Evolutionary conservation across 176 grass and related monocot species (phyloP).

Genomic region (Musa itinerans): DNA sequence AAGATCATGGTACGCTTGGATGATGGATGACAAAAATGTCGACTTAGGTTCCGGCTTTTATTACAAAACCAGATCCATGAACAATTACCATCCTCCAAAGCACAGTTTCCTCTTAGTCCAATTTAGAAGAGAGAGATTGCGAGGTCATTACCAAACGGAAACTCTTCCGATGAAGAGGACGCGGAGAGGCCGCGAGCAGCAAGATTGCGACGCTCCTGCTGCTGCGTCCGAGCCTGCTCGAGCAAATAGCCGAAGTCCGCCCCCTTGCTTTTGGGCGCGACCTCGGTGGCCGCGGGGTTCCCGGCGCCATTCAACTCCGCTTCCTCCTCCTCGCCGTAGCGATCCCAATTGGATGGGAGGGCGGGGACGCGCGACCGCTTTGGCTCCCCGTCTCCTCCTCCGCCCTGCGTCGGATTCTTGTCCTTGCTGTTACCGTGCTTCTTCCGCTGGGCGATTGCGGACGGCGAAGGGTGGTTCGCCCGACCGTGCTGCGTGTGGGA

Average conservation of each 20-base stretch:
- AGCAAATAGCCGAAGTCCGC: slow-evolving; percentile 65
- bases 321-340: slow-evolving; percentile 43
- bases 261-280: slow-evolving; percentile 64
- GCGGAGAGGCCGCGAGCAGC: neutral
- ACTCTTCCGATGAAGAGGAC: slow-evolving; percentile 27
- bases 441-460: slow-evolving; percentile 51
- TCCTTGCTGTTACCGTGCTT: slow-evolving; percentile 25
- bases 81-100: neutral
- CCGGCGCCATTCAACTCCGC: slow-evolving; percentile 5
- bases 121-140: neutral
- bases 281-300: slow-evolving; percentile 17
- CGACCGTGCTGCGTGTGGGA: slow-evolving; percentile 67
- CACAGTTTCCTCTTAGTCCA: neutral
- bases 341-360: slow-evolving; percentile 78
- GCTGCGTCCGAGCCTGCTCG: slow-evolving; percentile 54
- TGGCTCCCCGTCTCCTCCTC: slow-evolving; percentile 9
- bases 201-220: slow-evolving; percentile 25
- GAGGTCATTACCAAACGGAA: slow-evolving; percentile 28
- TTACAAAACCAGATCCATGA: neutral
- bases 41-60: neutral
- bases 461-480: slow-evolving; percentile 46
- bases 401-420: slow-evolving; percentile 26
- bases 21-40: neutral
- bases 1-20: neutral
- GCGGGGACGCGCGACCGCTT: slow-evolving; percentile 14